phyloP scores from a whole-genome alignment of 2,329 filamentous ascomycete species.

The Epichloe aotearoae region DNA sequence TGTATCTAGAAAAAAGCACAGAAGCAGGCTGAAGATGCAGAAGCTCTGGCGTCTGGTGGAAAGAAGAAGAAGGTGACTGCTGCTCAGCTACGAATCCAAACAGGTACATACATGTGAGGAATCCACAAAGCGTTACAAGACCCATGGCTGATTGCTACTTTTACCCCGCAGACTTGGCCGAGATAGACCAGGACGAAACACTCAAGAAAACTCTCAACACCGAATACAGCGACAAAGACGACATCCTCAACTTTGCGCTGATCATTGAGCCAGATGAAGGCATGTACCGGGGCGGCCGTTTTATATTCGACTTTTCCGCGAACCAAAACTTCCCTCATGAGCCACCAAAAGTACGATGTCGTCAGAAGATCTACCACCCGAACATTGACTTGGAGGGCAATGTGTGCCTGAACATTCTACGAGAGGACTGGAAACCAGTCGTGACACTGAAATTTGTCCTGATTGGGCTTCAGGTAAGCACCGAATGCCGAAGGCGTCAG shows the following conservation, averaged over 20 bases:
- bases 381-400: slow-evolving; percentile 98
- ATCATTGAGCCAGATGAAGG: slow-evolving; percentile 76
- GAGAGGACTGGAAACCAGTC: slow-evolving; percentile 98
- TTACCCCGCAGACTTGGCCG: slow-evolving; percentile 52
- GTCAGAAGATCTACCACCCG: slow-evolving; percentile 97
- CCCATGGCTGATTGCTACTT: not conserved
- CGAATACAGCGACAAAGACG: slow-evolving; percentile 68
- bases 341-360: slow-evolving; percentile 92
- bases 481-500: not conserved
- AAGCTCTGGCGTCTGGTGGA: slow-evolving; percentile 51
- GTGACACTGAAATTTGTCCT: slow-evolving; percentile 94
- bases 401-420: slow-evolving; percentile 90
- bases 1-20: slow-evolving; percentile 75
- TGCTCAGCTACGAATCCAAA: slow-evolving; percentile 88
- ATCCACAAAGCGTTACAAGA: not conserved
- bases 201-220: slow-evolving; percentile 71
- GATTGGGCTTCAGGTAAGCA: slow-evolving; percentile 70
- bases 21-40: slow-evolving; percentile 81
- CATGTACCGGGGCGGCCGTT: slow-evolving; percentile 76
- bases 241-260: slow-evolving; percentile 74
- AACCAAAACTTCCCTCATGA: slow-evolving; percentile 95
- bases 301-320: slow-evolving; percentile 85
- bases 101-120: slow-evolving; percentile 47
- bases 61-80: slow-evolving; percentile 99
- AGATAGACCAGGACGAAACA: slow-evolving; percentile 41